Evolutionary conservation across 805 yeast species (phyloP), one percentile per base, ranked within the genome.

Genomic region (Yarrowia phangngaensis): DNA sequence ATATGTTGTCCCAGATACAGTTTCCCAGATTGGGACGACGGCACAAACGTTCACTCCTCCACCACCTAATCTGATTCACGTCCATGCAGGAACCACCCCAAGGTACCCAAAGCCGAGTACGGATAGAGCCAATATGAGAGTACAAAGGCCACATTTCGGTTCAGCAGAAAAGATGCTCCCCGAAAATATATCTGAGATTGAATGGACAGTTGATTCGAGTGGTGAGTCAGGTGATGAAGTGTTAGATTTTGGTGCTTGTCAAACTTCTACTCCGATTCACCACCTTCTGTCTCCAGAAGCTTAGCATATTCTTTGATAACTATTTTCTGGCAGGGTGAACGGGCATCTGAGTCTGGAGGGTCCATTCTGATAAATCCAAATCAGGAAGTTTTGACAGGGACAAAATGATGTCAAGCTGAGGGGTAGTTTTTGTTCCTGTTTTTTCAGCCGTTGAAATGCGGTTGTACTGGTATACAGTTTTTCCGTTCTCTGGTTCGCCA

Each of bases 381-480:
- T 27, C 32, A 9, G 32, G 13, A 11, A 27, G 8, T 24, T 38
- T 26, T 6, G 7, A 53, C 51, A 28, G 57, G 53, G 27, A 55
- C 14, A 41, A 12, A 20, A 29, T 35, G n/a, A 41, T 30, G 16
- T 41, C 35, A 5, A 41, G 28, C 20, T 29, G 20, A 6, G 48
- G 48, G 20, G 22, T 4, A 4, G 29, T 9, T 20, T 41, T 6
- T 30, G 13, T 29, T 28, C 4, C 28, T 29, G 6, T 12, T n/a
- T n/a, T n/a, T n/a, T n/a, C 35, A 22, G 11, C 17, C 12, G n/a
- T 13, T 4, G 32, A 24, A 28, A 54, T 23, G 4, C 46, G 24
- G 35, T 54, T 57, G 53, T 57, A 57, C 40, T 57, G 60, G 45
- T 49, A 52, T 12, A 55, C 16, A 5, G 32, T 49, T 8, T 23